Base-by-base conservation (phyloP, 345 rosid genomes). In the Bruguiera sexangula region DNA sequence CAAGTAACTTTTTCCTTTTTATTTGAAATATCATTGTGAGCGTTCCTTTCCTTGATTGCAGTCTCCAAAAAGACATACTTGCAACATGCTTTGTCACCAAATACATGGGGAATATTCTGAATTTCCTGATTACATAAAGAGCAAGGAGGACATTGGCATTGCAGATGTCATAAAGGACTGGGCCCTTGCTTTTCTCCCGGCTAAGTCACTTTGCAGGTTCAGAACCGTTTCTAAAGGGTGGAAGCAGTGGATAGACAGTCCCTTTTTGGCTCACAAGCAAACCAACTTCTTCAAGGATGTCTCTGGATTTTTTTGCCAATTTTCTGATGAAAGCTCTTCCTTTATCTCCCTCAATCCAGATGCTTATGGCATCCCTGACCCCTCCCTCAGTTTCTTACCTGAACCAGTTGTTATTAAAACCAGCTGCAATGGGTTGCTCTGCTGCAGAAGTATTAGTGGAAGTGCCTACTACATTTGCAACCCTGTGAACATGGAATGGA, bases 241-340 rank as follows among this genome's bases (percentile, higher is more conserved):
- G 88, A 37, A 75, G 29, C 11, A 0, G 53, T 71, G 81, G 80
- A 75, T 85, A 29, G 32, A 16, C 34, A 6, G 27, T 75, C 84
- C 86, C 6, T 82, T 85, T 73, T 69, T 85, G 9, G 72, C 78
- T 43, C 86, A 85, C 78, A 18, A 20, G 69, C 86, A 82, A 60
- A n/a, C 77, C 20, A 34, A 7, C 61, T 13, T 6, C 63, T 82
- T 78, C 75, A 75, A 62, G 66, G 32, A 66, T n/a, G 43, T 76
- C 37, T 82, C 83, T 10, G 88, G 88, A 43, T 56, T 82, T 60
- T 57, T 80, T 37, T 73, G 69, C 32, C 84, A 78, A 20, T 29
- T 21, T 0, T 77, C 88, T 46, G 71, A 58, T 34, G 67, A 20
- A 61, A 3, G 29, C 6, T 73, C 86, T 6, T 67, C 71, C 58